Percentiles rank a stretch among this genome's conserved stretches.
Evolutionary conservation across 192 early-diverging fungal genomes (phyloP).

Genomic region (Mortierella claussenii): DNA sequence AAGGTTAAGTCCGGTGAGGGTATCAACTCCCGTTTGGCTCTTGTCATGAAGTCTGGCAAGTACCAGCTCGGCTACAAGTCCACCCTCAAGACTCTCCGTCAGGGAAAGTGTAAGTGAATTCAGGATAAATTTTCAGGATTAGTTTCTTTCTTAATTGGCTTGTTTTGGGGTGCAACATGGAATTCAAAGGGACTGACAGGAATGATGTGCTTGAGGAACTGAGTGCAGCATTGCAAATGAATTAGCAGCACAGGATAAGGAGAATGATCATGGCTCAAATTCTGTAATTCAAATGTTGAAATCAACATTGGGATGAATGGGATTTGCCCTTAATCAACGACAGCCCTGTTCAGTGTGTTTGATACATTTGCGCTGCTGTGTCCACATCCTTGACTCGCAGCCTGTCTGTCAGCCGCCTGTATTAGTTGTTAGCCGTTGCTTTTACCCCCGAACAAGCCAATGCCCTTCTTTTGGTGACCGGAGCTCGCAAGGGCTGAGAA

Average conservation of each 20-base stretch:
- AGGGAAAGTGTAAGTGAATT: constrained; percentile 84
- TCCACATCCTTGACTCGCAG: too few relatives aligned
- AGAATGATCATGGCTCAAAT: neutral
- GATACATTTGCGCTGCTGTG: too few relatives aligned
- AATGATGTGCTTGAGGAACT: neutral
- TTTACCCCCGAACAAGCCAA: constrained; percentile 8
- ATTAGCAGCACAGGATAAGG: neutral
- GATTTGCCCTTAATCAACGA: too few relatives aligned
- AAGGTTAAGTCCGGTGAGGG: constrained; percentile 90
- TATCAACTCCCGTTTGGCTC: constrained; percentile 98
- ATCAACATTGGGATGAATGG: too few relatives aligned
- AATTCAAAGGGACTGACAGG: too few relatives aligned
- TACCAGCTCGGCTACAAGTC: constrained; percentile 98
- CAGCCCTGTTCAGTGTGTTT: too few relatives aligned
- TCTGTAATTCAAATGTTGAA: too few relatives aligned
- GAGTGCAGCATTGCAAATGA: neutral
- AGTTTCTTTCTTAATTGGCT: constrained; percentile 8
- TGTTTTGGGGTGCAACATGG: constrained; percentile 64
- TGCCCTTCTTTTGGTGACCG: constrained; percentile 53
- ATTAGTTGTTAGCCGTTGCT: neutral
- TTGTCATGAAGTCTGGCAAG: constrained; percentile 99
- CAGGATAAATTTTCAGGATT: constrained; percentile 10
- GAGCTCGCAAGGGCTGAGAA: constrained; percentile 58
- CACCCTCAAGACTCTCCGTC: constrained; percentile 96
- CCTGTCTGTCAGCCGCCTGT: neutral